Evolutionary conservation across 345 rosid species (phyloP), one percentile per base, ranked within the genome.

Genomic region (Eutrema heterophyllum): DNA sequence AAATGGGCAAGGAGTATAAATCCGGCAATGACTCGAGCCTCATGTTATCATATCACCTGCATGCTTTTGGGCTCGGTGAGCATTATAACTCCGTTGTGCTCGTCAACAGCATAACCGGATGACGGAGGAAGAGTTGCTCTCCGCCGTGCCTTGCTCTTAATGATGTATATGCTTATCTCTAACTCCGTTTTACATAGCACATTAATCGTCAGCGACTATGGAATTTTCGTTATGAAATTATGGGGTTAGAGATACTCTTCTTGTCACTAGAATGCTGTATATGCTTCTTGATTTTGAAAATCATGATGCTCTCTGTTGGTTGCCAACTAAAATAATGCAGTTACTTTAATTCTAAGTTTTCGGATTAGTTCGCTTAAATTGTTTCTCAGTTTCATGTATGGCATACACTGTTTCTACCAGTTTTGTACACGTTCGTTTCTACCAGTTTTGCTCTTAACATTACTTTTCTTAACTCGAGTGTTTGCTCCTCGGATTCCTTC

Each of bases 11-110:
- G 68, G 81, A 79, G 82, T 74, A 79, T 4, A 74, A 64, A 57
- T 64, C 79, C 0, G 64, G 75, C 0, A 15, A 57, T 32, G 53
- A 32, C n/a, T 74, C 66, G 8, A 79, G 77, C 44, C 57, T 85
- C 18, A 72, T 62, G 78, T 41, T 85, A 41, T 85, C 86, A 7
- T 85, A 81, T 70, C 88, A 83, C 52, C 64, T 71, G 65, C 86
- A 83, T 78, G 86, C 86, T 48, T 85, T 83, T 70, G 88, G 85
- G 14, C 86, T 83, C 9, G 86, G 88, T 16, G 88, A 85, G 77
- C 88, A 85, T 48, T 85, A 85, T 54, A 85, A 83, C 70, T 85
- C 86, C 0, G 76, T 85, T 11, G 81, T 83, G 41, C 26, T 50
- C 13, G 41, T 12, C 62, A 7, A 64, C 36, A 64, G 21, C 61